Conservation (phyloP, 176 grass and related monocot genomes). For the Aegilops bicornis region DNA sequence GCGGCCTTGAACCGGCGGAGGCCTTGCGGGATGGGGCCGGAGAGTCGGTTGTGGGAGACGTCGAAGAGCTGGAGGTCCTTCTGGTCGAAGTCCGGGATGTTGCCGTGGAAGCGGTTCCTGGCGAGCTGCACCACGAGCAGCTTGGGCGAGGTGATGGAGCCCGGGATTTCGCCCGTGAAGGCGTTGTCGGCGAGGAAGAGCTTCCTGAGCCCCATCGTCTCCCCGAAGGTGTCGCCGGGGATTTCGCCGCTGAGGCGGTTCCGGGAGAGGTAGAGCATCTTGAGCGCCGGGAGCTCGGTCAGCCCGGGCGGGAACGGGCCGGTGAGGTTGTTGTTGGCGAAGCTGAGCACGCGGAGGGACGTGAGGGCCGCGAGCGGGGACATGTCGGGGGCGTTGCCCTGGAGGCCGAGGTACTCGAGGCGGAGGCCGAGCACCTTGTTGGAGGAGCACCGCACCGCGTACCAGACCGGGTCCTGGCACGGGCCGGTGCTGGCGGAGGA, state of each 20-base stretch:
- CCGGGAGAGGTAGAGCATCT: conserved; percentile 46
- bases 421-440: conserved; percentile 40
- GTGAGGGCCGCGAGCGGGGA: conserved; percentile 32
- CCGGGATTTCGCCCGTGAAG: conserved; percentile 62
- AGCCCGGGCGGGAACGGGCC: conserved; percentile 60
- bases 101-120: conserved; percentile 49
- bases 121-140: conserved; percentile 40
- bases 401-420: conserved; percentile 63
- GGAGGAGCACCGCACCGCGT: conserved; percentile 15
- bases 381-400: conserved; percentile 39
- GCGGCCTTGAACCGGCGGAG: conserved; percentile 34
- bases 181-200: conserved; percentile 50
- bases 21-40: conserved; percentile 44
- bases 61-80: conserved; percentile 27
- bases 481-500: not conserved
- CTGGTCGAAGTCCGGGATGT: conserved; percentile 51
- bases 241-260: conserved; percentile 61
- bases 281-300: conserved; percentile 41
- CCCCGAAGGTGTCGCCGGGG: conserved; percentile 42
- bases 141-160: conserved; percentile 41
- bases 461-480: conserved; percentile 13
- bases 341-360: conserved; percentile 66
- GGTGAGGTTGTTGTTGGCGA: conserved; percentile 56
- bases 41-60: conserved; percentile 60
- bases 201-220: conserved; percentile 43